Base-by-base conservation (phyloP, 2,329 filamentous ascomycete genomes). In the Trichoderma brevicompactum region DNA sequence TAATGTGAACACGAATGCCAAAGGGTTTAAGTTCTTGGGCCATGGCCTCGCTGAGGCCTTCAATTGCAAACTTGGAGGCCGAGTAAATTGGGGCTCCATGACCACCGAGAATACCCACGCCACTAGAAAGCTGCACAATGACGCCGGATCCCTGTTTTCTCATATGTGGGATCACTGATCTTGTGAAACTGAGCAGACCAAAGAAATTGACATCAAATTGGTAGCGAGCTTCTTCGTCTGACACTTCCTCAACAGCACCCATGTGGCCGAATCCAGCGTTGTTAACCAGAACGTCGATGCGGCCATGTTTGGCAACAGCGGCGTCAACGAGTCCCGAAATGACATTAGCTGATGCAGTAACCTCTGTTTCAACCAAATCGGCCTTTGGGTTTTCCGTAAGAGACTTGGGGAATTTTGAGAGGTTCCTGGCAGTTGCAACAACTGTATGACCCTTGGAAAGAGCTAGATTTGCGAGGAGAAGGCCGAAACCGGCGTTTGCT, bases 121-220 rank as follows among this genome's bases (percentile, higher is more conserved):
- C 61, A 1, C 72, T 76, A 0, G 79, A 79, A 4, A 81, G 71
- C 44, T 81, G 77, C n/a, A 80, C 74, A 34, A 81, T 78, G 32
- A 75, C 71, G 67, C 75, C 66, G 1, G 68, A 69, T 1, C 69
- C 67, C 64, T 73, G 74, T 10, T 67, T 56, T 1, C 77, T 70
- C 68, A 81, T 71, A 0, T 77, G 70, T 4, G 77, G 74, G 5
- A 79, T 67, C 3, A 75, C 75, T 5, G 77, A 77, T 10, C 75
- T 78, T 5, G 84, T 87, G 1, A 87, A 81, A 64, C 84, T 52
- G 19, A 61, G 58, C 36, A 52, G 15, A 12, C 48, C 58, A 34
- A 52, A 87, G 72, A 87, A 84, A 70, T 88, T 88, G 65, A 85
- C 80, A 55, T 88, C 83, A 73, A 88, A 81, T 70, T 87, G 82